These are phyloP conservation scores for Adiantum capillusveneris DNA, from an alignment of 75 land plant genomes.

Conservation along the genomic window DNA sequence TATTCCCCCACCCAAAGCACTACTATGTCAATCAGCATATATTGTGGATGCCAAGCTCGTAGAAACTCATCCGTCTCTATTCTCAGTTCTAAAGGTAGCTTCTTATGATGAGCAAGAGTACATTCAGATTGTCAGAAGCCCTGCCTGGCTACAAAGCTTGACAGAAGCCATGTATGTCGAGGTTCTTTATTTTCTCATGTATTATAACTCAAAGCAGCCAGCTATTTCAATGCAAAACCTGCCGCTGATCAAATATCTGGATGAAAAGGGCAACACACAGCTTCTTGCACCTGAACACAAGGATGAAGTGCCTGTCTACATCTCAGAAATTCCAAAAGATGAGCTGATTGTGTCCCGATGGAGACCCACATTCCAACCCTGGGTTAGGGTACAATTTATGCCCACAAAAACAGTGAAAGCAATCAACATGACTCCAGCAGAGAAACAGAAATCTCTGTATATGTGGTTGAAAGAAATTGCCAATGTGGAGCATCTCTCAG, in stretches of 20 bases:
- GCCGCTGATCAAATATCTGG: constrained; percentile 40
- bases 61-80: constrained; percentile 32
- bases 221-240: no score
- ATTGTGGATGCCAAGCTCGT: constrained; percentile 25
- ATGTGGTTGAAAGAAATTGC: constrained; percentile 5
- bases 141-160: constrained; percentile 22
- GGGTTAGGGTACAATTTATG: constrained; percentile 4
- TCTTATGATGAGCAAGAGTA: no score
- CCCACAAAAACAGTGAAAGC: neutral
- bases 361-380: neutral
- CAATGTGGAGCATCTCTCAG: neutral
- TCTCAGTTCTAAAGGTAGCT: constrained; percentile 25
- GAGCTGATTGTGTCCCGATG: neutral
- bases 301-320: neutral
- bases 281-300: neutral
- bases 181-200: constrained; percentile 22
- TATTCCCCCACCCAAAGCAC: constrained; percentile 12
- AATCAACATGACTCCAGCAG: neutral
- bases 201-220: no score
- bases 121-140: constrained; percentile 23
- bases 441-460: neutral
- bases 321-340: neutral
- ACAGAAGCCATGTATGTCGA: constrained; percentile 41
- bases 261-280: neutral
- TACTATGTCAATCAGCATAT: constrained; percentile 27